A percentile compares a stretch with the other conserved stretches of the same genome.
Evolutionary conservation across 2,329 filamentous ascomycete genomes (phyloP).

Genomic region (Periconia macrospinosa): DNA sequence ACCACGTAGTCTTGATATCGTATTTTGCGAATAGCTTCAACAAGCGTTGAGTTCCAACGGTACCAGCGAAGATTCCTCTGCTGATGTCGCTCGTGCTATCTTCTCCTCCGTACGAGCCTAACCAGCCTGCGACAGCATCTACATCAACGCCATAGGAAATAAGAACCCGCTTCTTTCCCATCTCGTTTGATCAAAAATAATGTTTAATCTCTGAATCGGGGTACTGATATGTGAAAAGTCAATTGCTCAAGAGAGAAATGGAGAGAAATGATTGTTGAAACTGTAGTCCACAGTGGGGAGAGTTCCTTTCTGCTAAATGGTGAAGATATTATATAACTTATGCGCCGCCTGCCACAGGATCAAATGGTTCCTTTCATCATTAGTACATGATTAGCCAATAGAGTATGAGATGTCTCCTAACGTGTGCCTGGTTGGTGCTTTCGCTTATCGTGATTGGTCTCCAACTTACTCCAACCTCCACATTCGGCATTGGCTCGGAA

Average conservation of each 20-base stretch:
- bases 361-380: not conserved
- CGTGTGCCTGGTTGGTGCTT: not conserved
- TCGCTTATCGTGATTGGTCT: conserved; percentile 3
- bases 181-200: conserved; percentile 11
- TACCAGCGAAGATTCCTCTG: conserved; percentile 69
- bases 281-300: not conserved
- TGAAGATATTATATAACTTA: not conserved
- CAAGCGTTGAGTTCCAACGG: conserved; percentile 64
- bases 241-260: too few relatives aligned
- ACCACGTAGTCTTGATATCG: conserved; percentile 69
- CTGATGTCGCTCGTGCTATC: conserved; percentile 73
- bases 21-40: conserved; percentile 72
- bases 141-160: conserved; percentile 71
- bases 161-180: conserved; percentile 57
- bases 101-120: conserved; percentile 73
- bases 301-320: not conserved
- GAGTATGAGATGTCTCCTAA: not conserved
- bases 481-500: not conserved
- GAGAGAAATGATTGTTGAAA: too few relatives aligned
- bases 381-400: not conserved
- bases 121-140: conserved; percentile 73
- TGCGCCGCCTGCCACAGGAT: not conserved
- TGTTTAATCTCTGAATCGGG: not conserved
- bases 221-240: too few relatives aligned
- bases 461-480: conserved; percentile 5